A percentile compares a stretch with the other conserved stretches of the same genome.
These are phyloP conservation scores for Coemansia sp. DNA, from an alignment of 192 early-diverging fungal species.

Conservation along the genomic window DNA sequence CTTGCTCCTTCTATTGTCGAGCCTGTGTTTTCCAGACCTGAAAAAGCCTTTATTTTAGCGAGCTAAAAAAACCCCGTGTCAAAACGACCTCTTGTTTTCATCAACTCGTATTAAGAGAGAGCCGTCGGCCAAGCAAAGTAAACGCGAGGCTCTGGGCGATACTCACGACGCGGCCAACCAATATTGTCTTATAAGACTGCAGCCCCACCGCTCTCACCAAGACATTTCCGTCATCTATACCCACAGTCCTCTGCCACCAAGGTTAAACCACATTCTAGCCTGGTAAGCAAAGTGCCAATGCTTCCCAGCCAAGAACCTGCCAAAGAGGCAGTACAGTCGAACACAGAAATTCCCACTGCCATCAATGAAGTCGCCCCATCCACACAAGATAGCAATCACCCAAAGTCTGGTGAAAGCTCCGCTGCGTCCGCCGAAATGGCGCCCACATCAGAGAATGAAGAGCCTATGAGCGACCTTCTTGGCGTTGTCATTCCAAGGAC, in stretches of 20 bases:
- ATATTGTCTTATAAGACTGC: background rate
- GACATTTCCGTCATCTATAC: background rate
- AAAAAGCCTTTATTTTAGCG: background rate
- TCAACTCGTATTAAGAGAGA: background rate
- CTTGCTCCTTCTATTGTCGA: background rate
- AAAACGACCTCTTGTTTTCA: background rate
- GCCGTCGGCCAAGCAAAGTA: background rate
- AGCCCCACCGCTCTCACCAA: background rate
- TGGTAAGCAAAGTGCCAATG: background rate
- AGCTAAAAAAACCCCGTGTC: background rate
- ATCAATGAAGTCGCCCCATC: background rate
- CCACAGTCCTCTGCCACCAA: background rate
- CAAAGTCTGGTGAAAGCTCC: background rate
- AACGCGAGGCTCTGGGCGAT: background rate
- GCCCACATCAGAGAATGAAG: background rate
- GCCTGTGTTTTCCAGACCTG: background rate
- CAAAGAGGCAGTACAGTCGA: background rate
- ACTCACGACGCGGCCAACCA: background rate
- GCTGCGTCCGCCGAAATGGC: background rate
- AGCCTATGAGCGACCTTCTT: background rate
- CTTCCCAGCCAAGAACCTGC: background rate
- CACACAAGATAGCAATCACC: background rate
- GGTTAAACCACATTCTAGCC: background rate
- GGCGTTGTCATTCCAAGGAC: conserved; percentile 7
- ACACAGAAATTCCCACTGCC: background rate